Evolutionary conservation across 805 yeast species (phyloP), one percentile per base, ranked within the genome.

Genomic region (Yamadazyma laniorum): DNA sequence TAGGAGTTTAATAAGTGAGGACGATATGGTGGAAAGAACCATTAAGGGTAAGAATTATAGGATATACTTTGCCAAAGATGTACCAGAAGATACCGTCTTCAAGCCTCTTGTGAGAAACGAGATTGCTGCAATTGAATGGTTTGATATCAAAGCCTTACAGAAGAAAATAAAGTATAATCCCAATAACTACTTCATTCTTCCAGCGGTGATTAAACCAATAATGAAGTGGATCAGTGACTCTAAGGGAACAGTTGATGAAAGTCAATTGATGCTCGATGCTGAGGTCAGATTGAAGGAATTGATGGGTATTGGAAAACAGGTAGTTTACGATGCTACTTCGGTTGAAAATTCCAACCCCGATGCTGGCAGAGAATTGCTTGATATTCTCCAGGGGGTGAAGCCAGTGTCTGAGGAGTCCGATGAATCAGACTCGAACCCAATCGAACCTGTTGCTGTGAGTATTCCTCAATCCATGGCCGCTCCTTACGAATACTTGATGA

Each of bases 51-150:
- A 93, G 59, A 87, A 87, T 59, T 85, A 85, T 60, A 82, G 88
- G 52, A 85, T 93, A 16, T 93, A 77, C 58, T 65, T 91, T 36
- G 79, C 86, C 18, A 75, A 75, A 30, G 84, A 84, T 35, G 85
- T 93, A 2, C 89, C 96, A 2, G 89, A 84, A 48, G 79, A 78
- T 45, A 76, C 77, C 32, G 59, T 61, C n/a, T 93, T 93, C 53
- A 75, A 70, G 45, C 97, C 99, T 1, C 67, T 74, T 42, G 95
- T 87, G 2, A 76, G 96, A 53, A 85, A 85, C 57, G 99, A 93
- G 63, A 95, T 93, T 48, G 77, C 82, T 31, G 76, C 77, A 39
- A 86, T 91, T 35, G 74, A 82, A 59, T 91, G 97, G 98, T 61
- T 68, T 46, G 82, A 79, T 49, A 65, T 84, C 45, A 80, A 59